Evolutionary conservation across 345 rosid genomes (phyloP), one percentile per base, ranked within the genome.

Genomic region (Linum trigynum): DNA sequence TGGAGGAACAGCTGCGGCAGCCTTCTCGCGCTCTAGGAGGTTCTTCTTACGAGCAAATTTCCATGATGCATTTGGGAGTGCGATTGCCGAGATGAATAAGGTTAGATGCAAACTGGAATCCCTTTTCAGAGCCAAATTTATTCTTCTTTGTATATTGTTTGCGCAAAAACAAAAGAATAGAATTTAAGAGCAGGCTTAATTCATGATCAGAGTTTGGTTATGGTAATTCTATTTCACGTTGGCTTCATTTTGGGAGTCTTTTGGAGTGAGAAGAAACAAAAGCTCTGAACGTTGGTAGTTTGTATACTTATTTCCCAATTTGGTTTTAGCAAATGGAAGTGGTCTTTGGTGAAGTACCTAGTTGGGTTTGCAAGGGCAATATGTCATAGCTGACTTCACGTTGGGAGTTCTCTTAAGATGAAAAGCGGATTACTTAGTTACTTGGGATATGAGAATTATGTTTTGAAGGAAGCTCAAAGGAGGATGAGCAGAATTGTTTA

Each of bases 311-410:
- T 4, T 5, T 41, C 16, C 35, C 50, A 12, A 16, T 9, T 12
- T 41, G 51, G 61, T 72, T 67, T 65, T 78, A 94, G 97, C 95
- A 90, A 75, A 84, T 94, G 91, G 89, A 86, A 74, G 76, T 80
- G 9, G 74, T 86, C 55, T 94, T 94, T 74, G 99, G 99, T 16
- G 82, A 85, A 70, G 79, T 81, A 17, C 86, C 84, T n/a, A n/a
- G n/a, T n/a, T n/a, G n/a, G n/a, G n/a, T n/a, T n/a, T n/a, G n/a
- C n/a, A n/a, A n/a, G n/a, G n/a, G n/a, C n/a, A n/a, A n/a, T n/a
- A n/a, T n/a, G n/a, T n/a, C n/a, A n/a, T n/a, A n/a, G n/a, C n/a
- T n/a, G n/a, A n/a, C n/a, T n/a, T n/a, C n/a, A n/a, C n/a, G n/a
- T n/a, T n/a, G n/a, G n/a, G n/a, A n/a, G n/a, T n/a, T n/a, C n/a